Conservation (phyloP, 495 filamentous ascomycete genomes). For the Amphirosellinia nigrospora region DNA sequence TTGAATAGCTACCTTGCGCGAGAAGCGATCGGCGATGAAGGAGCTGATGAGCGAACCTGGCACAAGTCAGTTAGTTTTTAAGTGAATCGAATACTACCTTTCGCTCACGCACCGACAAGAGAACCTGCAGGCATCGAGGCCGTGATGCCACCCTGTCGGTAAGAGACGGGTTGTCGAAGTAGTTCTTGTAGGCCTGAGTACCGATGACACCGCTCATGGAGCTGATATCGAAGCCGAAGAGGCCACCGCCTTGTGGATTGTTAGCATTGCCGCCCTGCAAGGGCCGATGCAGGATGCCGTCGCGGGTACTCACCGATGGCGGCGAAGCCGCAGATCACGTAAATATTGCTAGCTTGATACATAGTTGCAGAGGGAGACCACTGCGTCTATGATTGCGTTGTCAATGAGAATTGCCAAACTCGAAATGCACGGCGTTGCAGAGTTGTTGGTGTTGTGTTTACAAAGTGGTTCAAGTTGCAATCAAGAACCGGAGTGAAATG, state of each 20-base stretch:
- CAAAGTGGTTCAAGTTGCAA: background rate
- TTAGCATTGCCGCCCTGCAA: background rate
- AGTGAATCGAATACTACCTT: background rate
- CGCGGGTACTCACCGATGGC: slow-evolving; percentile 60
- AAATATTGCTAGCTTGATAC: slow-evolving; percentile 60
- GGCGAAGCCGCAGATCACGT: slow-evolving; percentile 68
- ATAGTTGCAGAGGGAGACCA: slow-evolving; percentile 26
- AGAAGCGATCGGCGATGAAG: slow-evolving; percentile 71
- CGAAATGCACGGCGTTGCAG: background rate
- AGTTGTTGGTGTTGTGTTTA: background rate
- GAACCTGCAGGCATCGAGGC: slow-evolving; percentile 79
- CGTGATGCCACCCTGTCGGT: slow-evolving; percentile 68
- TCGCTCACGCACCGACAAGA: slow-evolving; percentile 53
- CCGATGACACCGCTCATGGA: slow-evolving; percentile 73
- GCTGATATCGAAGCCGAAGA: slow-evolving; percentile 78
- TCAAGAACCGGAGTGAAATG: background rate
- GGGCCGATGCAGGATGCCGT: background rate
- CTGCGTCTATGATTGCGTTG: background rate
- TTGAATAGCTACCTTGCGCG: slow-evolving; percentile 72
- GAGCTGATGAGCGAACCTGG: slow-evolving; percentile 64
- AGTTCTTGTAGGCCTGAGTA: slow-evolving; percentile 65
- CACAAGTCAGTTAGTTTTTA: background rate
- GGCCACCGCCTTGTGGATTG: slow-evolving; percentile 57
- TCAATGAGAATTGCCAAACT: background rate
- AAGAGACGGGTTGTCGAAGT: slow-evolving; percentile 62